Evolutionary conservation across 768 basidiomycete species (phyloP).

Genomic region (Pisolithus sp.): DNA sequence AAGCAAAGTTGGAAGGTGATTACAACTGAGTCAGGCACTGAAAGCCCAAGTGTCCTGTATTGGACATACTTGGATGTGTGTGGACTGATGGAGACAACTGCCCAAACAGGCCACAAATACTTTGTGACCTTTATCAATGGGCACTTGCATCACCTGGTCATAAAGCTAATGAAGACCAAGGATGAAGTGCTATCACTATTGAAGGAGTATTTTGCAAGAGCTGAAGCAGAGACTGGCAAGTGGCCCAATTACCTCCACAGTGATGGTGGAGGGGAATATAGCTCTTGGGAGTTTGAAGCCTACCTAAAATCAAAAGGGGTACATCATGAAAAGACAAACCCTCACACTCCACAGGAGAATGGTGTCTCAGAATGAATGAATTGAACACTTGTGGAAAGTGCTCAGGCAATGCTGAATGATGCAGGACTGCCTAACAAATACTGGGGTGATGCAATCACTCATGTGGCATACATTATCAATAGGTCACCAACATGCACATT

Average conservation of each 20-base stretch:
- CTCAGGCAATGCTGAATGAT: background rate
- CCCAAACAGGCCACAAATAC: conserved; percentile 7
- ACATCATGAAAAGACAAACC: no score
- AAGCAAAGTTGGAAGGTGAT: conserved; percentile 15
- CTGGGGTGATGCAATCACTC: background rate
- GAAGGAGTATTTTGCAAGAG: conserved; percentile 8
- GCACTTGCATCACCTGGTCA: conserved; percentile 9
- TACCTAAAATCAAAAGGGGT: no score
- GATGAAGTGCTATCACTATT: conserved; percentile 5
- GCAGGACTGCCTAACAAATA: background rate
- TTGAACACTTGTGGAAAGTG: background rate
- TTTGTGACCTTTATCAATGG: conserved; percentile 17
- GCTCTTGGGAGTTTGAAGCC: no score
- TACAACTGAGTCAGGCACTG: conserved; percentile 3
- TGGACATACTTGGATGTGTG: conserved; percentile 16
- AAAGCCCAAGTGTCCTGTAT: background rate
- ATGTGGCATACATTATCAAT: no score
- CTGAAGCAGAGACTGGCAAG: conserved; percentile 9
- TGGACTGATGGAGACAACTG: conserved; percentile 10
- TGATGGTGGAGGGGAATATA: no score
- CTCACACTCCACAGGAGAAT: conserved; percentile 8
- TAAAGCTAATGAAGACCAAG: conserved; percentile 6
- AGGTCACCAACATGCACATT: no score
- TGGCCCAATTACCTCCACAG: no score
- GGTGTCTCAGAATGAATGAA: conserved; percentile 2